Evolutionary conservation across 257 asterid genomes (phyloP).

Genomic region (Paulownia fortunei): DNA sequence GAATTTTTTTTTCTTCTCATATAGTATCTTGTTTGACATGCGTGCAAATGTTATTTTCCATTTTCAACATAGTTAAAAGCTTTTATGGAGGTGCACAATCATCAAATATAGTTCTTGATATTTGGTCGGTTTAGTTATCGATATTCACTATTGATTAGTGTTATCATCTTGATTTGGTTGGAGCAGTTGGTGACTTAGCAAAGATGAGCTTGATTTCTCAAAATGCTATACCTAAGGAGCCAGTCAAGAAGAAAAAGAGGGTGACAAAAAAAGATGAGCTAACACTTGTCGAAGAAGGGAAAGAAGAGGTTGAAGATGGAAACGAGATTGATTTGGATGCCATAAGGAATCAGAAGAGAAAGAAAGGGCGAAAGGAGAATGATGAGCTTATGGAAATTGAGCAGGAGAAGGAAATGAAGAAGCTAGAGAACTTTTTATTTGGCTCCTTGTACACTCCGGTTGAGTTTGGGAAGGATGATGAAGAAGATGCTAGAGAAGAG

Average conservation of each 20-base stretch:
- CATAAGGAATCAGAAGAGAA: constrained; percentile 49
- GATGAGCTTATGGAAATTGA: constrained; percentile 47
- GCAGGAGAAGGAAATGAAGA: constrained; percentile 71
- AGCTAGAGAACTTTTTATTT: constrained; percentile 66
- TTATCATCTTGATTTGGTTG: constrained; percentile 24
- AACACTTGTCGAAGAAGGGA: constrained; percentile 33
- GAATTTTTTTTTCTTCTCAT: background rate
- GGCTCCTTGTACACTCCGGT: constrained; percentile 74
- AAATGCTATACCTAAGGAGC: constrained; percentile 54
- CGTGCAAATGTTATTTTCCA: background rate
- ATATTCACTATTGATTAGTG: background rate
- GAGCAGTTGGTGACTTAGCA: constrained; percentile 19
- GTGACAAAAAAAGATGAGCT: constrained; percentile 30
- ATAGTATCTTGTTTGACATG: background rate
- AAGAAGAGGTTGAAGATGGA: constrained; percentile 40
- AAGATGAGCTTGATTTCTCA: constrained; percentile 82
- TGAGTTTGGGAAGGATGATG: constrained; percentile 63
- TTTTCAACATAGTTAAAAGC: background rate
- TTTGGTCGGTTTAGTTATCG: background rate
- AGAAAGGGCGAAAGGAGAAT: constrained; percentile 46
- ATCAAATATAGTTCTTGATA: background rate
- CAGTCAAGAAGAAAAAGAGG: constrained; percentile 54
- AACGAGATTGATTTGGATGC: constrained; percentile 28
- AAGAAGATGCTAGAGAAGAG: constrained; percentile 46
- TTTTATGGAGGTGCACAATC: background rate